phyloP scores from a whole-genome alignment of 2,329 filamentous ascomycete species.

The Aaosphaeria arxii region DNA sequence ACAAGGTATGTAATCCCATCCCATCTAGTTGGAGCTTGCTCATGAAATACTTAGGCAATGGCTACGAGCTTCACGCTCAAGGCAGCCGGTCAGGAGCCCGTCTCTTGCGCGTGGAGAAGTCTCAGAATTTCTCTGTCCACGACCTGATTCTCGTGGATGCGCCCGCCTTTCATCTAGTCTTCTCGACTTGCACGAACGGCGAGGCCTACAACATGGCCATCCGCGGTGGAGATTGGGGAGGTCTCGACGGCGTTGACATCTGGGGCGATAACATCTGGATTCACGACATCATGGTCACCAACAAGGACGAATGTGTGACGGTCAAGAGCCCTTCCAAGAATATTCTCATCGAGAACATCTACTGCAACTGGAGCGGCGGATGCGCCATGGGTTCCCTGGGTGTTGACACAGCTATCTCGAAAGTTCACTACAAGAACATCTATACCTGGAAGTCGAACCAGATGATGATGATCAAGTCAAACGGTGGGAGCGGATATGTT shows the following conservation, averaged over 20 bases:
- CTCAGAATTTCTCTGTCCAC: constrained; percentile 49
- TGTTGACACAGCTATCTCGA: constrained; percentile 48
- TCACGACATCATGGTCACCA: constrained; percentile 60
- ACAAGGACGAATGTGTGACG: constrained; percentile 61
- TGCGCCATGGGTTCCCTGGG: constrained; percentile 58
- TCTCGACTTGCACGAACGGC: constrained; percentile 52
- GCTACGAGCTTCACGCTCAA: constrained; percentile 48
- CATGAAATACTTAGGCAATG: constrained; percentile 31
- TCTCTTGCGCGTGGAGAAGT: constrained; percentile 45
- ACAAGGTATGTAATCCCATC: constrained; percentile 34
- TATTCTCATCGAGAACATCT: constrained; percentile 58
- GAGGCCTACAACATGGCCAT: constrained; percentile 58
- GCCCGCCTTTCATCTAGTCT: constrained; percentile 49
- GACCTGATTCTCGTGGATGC: constrained; percentile 50
- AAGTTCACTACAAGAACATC: constrained; percentile 55
- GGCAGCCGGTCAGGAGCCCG: constrained; percentile 43
- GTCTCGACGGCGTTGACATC: constrained; percentile 57
- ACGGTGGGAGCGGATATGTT: constrained; percentile 55
- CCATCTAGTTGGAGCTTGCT: neutral
- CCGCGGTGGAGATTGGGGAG: constrained; percentile 51
- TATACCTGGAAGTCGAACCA: constrained; percentile 61
- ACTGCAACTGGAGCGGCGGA: constrained; percentile 62
- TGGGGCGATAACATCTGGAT: constrained; percentile 56
- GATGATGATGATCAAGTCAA: constrained; percentile 63
- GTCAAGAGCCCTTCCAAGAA: constrained; percentile 51